Percentiles rank a stretch among this genome's conserved stretches.
Evolutionary conservation across 1,139 yeast genomes (phyloP).

Genomic region (Hemisphaericaspora lyxosophila): DNA sequence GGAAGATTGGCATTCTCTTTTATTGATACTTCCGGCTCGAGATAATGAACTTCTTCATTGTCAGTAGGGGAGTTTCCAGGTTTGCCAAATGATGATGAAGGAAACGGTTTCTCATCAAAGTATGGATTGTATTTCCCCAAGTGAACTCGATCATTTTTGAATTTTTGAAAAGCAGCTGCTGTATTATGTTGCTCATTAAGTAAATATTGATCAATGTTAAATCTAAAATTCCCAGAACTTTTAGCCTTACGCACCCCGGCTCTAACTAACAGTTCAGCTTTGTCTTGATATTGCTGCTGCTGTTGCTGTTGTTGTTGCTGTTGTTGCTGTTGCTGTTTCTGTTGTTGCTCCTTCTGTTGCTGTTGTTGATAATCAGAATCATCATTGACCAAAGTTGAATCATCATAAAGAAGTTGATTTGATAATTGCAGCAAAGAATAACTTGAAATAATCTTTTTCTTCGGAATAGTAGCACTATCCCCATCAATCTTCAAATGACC

Average conservation of each 20-base stretch:
- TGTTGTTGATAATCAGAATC: conserved; percentile 10
- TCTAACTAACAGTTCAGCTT: conserved; percentile 4
- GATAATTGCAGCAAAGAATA: conserved; percentile 27
- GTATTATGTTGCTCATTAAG: neutral
- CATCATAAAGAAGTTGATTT: conserved; percentile 10
- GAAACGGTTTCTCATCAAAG: conserved; percentile 4
- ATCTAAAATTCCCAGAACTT: conserved; percentile 35
- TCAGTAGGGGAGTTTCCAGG: neutral
- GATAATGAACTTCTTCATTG: neutral
- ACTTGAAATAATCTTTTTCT: conserved; percentile 22
- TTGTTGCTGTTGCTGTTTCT: neutral
- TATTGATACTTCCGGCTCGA: conserved; percentile 1
- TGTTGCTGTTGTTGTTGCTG: neutral
- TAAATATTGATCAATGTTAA: conserved; percentile 5
- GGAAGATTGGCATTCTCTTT: conserved; percentile 40
- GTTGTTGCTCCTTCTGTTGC: neutral
- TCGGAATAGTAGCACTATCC: conserved; percentile 8
- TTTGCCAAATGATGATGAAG: neutral
- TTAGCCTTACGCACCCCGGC: conserved; percentile 31
- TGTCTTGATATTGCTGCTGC: neutral
- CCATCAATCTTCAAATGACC: conserved; percentile 2
- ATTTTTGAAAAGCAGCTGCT: conserved; percentile 9
- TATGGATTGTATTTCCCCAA: conserved; percentile 29
- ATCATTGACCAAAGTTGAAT: conserved; percentile 16
- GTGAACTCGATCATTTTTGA: conserved; percentile 27